These are phyloP conservation scores for Orbilia javanica DNA, from an alignment of 2,329 filamentous ascomycete species.

Conservation along the genomic window DNA sequence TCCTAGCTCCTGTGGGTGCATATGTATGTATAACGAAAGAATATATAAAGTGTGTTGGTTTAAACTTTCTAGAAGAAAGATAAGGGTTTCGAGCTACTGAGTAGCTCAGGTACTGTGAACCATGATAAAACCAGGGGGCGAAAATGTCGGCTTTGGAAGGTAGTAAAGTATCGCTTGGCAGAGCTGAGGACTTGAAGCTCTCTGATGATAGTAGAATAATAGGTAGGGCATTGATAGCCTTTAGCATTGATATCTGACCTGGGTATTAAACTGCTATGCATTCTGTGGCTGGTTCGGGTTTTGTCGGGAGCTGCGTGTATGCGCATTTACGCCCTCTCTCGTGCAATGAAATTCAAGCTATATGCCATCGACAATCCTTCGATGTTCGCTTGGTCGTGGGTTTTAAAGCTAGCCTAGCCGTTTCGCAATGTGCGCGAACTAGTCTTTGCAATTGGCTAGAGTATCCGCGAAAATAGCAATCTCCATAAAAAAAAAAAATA, in stretches of 20 bases:
- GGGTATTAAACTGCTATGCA: background rate
- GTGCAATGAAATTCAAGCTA: background rate
- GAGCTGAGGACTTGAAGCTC: background rate
- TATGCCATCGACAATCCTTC: background rate
- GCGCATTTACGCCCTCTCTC: background rate
- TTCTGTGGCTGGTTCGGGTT: background rate
- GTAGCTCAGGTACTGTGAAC: background rate
- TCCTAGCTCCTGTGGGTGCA: background rate
- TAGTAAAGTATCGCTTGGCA: background rate
- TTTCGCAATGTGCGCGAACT: background rate
- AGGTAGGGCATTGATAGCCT: background rate
- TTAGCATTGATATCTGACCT: background rate
- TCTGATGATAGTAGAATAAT: background rate
- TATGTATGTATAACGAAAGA: no score
- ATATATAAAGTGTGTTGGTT: conserved; percentile 14
- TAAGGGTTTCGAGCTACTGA: background rate
- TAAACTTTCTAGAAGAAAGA: background rate
- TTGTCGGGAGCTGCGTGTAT: background rate
- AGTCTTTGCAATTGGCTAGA: background rate
- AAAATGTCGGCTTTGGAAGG: conserved; percentile 8
- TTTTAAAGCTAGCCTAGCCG: no score
- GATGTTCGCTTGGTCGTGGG: no score
- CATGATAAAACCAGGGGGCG: background rate
- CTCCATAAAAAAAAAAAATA: no score
- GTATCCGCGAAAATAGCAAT: no score